Evolutionary conservation across 495 filamentous ascomycete species (phyloP).

Genomic region (Corynascus novoguineensis): DNA sequence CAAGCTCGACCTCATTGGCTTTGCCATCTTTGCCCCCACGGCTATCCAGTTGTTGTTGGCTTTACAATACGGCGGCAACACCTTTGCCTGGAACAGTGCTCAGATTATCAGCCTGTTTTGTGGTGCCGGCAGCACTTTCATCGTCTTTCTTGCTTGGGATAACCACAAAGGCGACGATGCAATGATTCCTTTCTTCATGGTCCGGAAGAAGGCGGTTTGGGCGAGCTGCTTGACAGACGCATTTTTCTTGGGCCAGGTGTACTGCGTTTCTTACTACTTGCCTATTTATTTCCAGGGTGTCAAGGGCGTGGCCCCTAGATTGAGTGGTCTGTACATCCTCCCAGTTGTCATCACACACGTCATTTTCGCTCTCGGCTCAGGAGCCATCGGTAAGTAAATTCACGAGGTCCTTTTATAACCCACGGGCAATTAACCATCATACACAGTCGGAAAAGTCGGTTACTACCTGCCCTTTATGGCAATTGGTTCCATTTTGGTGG

Average conservation of each 20-base stretch:
- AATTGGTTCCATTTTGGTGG: not conserved
- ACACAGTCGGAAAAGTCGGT: conserved; percentile 11
- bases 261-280: conserved; percentile 54
- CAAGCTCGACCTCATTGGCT: conserved; percentile 60
- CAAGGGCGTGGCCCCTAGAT: conserved; percentile 40
- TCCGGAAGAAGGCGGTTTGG: conserved; percentile 23
- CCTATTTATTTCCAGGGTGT: conserved; percentile 64
- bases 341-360: not conserved
- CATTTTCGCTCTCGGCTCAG: conserved; percentile 36
- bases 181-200: conserved; percentile 60
- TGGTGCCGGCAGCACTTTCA: conserved; percentile 52
- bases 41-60: conserved; percentile 67
- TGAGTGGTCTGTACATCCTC: conserved; percentile 38
- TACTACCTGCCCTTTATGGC: conserved; percentile 31
- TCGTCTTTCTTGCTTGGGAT: conserved; percentile 57
- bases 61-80: conserved; percentile 71
- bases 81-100: conserved; percentile 55
- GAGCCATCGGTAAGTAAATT: conserved; percentile 40
- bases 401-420: conserved; percentile 27
- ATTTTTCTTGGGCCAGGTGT: conserved; percentile 47
- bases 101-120: conserved; percentile 63
- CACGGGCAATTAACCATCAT: not conserved
- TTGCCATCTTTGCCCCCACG: conserved; percentile 56
- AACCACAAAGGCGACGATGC: conserved; percentile 57
- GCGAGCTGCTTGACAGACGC: no score